These are phyloP conservation scores for Chimonanthus salicifolius DNA, from an alignment of 164 flowering plant species.

Conservation along the genomic window DNA sequence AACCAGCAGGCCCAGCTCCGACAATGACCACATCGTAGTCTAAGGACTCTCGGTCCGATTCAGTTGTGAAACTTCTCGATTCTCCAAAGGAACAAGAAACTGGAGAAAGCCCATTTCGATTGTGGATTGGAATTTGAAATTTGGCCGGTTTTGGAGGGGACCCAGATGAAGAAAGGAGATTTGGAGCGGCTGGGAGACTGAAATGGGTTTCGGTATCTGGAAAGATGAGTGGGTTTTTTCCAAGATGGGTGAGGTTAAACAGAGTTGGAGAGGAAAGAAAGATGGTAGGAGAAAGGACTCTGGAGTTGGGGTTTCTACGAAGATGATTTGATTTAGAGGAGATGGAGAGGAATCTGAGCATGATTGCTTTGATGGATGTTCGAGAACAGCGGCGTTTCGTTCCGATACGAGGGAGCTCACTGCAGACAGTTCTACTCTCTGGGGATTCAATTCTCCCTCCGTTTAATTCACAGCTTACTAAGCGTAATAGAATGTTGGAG, in stretches of 20 bases:
- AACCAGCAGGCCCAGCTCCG: constrained; percentile 96
- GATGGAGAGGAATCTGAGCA: constrained; percentile 25
- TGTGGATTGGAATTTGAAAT: constrained; percentile 6
- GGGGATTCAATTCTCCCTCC: too few relatives aligned
- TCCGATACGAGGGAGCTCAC: background rate
- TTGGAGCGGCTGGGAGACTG: constrained; percentile 1
- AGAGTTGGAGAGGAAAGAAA: constrained; percentile 2
- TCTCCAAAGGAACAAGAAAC: constrained; percentile 8
- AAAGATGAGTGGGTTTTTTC: background rate
- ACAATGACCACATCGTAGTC: constrained; percentile 87
- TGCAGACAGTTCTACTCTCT: too few relatives aligned
- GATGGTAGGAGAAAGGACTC: background rate
- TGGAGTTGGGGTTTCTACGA: constrained; percentile 4
- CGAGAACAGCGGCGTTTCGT: background rate
- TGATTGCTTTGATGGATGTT: constrained; percentile 6
- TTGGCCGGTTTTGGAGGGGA: constrained; percentile 8
- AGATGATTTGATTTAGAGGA: constrained; percentile 18
- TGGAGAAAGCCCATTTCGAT: constrained; percentile 18
- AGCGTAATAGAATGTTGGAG: too few relatives aligned
- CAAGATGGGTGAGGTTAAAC: background rate
- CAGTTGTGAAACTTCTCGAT: constrained; percentile 44
- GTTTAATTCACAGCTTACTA: too few relatives aligned
- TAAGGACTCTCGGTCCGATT: constrained; percentile 48
- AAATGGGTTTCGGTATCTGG: background rate
- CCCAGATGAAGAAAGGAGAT: constrained; percentile 15